These are phyloP conservation scores for Ceratobasidium sp. DNA, from an alignment of 1,284 basidiomycete genomes.

Conservation along the genomic window DNA sequence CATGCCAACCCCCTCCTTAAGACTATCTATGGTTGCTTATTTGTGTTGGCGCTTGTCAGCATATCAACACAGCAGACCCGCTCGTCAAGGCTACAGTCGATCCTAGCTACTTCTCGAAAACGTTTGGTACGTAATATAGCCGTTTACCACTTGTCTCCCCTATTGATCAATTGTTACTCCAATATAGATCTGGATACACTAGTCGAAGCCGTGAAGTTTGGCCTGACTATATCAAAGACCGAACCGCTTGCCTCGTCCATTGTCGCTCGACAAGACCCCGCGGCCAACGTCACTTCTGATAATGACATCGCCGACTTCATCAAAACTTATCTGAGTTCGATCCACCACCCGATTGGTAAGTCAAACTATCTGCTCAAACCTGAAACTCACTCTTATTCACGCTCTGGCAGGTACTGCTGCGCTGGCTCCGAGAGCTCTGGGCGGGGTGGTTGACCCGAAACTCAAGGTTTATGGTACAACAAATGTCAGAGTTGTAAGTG, in stretches of 20 bases:
- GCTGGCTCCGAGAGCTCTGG: constrained; percentile 55
- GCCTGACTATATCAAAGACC: constrained; percentile 49
- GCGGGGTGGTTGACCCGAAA: constrained; percentile 56
- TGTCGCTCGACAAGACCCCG: constrained; percentile 27
- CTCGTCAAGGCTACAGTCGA: constrained; percentile 5
- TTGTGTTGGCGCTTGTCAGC: not conserved
- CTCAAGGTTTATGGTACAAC: constrained; percentile 57
- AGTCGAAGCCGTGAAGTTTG: constrained; percentile 55
- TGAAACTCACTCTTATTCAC: not conserved
- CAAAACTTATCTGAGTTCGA: constrained; percentile 33
- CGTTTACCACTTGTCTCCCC: not conserved
- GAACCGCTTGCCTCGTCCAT: constrained; percentile 28
- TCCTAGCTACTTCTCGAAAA: constrained; percentile 30
- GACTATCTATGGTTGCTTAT: not conserved
- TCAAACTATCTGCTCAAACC: not conserved
- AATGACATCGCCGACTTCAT: constrained; percentile 17
- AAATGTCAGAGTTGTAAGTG: constrained; percentile 51
- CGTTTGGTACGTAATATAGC: not conserved
- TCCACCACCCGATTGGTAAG: constrained; percentile 52
- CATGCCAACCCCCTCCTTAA: not conserved
- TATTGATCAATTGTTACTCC: too few relatives aligned
- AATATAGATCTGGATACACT: constrained; percentile 54
- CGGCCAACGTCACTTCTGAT: constrained; percentile 18
- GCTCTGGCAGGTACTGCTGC: constrained; percentile 50
- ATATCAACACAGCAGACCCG: constrained; percentile 36